A percentile compares a stretch with the other conserved stretches of the same genome.
phyloP scores from a whole-genome alignment of 2,329 filamentous ascomycete genomes.

The Scytalidium lignicola region DNA sequence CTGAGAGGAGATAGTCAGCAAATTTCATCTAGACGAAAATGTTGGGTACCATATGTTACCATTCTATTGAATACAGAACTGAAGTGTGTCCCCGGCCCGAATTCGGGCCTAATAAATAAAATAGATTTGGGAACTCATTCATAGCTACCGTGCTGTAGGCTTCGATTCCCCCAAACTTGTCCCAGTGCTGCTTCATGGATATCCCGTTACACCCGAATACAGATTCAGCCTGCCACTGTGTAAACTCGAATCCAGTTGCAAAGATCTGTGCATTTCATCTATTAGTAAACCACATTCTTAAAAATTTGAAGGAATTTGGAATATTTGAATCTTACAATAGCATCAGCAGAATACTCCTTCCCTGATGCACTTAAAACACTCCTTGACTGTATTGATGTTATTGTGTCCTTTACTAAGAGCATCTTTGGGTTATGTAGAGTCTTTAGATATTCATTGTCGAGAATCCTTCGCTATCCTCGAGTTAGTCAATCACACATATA shows the following conservation, averaged over 20 bases:
- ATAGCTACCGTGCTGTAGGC: slow-evolving; percentile 20
- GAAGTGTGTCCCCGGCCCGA: slow-evolving; percentile 1
- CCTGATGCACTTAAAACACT: background rate
- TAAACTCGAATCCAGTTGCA: slow-evolving; percentile 18
- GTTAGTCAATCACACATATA: too few relatives aligned
- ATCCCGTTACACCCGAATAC: slow-evolving; percentile 11
- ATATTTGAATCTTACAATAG: background rate
- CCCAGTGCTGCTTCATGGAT: slow-evolving; percentile 15
- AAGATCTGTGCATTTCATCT: slow-evolving; percentile 7
- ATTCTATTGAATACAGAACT: slow-evolving; percentile 2
- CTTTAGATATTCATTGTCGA: too few relatives aligned
- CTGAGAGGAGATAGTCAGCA: too few relatives aligned
- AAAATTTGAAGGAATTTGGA: too few relatives aligned
- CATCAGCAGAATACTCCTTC: background rate
- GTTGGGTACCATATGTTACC: background rate
- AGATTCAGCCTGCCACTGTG: slow-evolving; percentile 12
- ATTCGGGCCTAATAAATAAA: slow-evolving; percentile 20
- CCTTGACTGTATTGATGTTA: too few relatives aligned
- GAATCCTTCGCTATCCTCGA: too few relatives aligned
- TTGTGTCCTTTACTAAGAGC: too few relatives aligned
- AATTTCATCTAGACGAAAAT: too few relatives aligned
- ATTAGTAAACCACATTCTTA: background rate
- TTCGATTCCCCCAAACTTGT: slow-evolving; percentile 13
- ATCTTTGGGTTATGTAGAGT: too few relatives aligned
- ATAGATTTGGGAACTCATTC: slow-evolving; percentile 22